Base-by-base conservation (phyloP, 192 early-diverging fungal species). In the Linnemannia schmuckeri region DNA sequence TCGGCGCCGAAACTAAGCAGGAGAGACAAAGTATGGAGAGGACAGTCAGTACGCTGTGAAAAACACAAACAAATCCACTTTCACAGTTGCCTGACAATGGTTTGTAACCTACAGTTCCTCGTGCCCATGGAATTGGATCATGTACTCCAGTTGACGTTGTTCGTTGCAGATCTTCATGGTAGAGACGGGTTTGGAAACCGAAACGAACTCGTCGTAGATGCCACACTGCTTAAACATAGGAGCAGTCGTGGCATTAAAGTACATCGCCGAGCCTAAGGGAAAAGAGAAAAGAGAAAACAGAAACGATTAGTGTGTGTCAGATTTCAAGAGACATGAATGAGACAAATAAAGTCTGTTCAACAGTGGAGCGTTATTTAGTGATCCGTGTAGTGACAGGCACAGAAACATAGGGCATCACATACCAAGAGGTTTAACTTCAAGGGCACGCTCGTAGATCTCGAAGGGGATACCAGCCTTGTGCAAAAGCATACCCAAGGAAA, bases 221-320 rank as follows among this genome's bases (percentile, higher is more conserved):
- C 78, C 78, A 33, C 72, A 22, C 24, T 80, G 78, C 6, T 61
- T 41, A 27, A 78, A 78, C 30, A 70, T 9, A 4, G 61, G 61
- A 2, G 61, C 61, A 13, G 30, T 66, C 0, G 30, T 30, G 10
- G 30, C 61, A 13, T 15, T 66, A 4, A 66, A 66, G 27, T 66
- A 66, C 61, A 66, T 66, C 1, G 61, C 61, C 10, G 61, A 66
- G 3, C 61, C 61, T 66, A 33, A 27, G 13, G 10, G 30, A 4
- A 33, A 13, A 0, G 33, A 30, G 12, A 3, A 61, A 8, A 57
- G 4, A 6, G 8, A 57, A n/a, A 57, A 8, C 3, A n/a, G 6
- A 57, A n/a, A 4, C 55, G 24, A n/a, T 22, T 7, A 10, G n/a
- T 61, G 6, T 18, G n/a, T 66, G 30, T 30, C 27, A 30, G 30